Base-by-base conservation (phyloP, 2,329 filamentous ascomycete genomes). In the Alternaria sp. region DNA sequence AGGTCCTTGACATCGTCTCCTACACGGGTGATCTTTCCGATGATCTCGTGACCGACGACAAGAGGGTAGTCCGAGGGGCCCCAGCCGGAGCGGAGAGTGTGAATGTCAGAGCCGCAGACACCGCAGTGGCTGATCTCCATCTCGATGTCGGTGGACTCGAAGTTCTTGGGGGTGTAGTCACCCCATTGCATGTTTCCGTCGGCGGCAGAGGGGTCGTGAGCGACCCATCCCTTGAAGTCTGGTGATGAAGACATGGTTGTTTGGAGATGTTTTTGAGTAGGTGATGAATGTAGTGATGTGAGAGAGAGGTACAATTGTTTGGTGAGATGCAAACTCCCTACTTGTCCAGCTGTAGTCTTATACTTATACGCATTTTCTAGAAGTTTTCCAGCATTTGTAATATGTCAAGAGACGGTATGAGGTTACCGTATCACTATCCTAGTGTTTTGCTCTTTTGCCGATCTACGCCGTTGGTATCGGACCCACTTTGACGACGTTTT, bases 91-190 rank as follows among this genome's bases (percentile, higher is more conserved):
- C 73, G 70, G 7, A 79, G 71, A 2, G 72, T 75, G 70, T 78
- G 74, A 34, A 78, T 64, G 54, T 79, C 76, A 25, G 64, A 69
- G 22, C 74, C 76, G 64, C 77, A 79, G 58, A 79, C 70, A 62
- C 77, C 76, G 60, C 76, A 77, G 62, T 69, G 89, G 66, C 69
- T 66, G 59, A 79, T 78, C 9, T 73, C 59, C 63, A 79, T 74
- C 56, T 76, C 73, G 64, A 75, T 68, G 38, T 97, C 92, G 78
- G 92, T 87, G 76, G 93, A 91, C 67, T 89, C 91, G 50, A 73
- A 75, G 4, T 75, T 70, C 74, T 82, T 81, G 41, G 79, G 79
- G 55, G 75, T 68, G 65, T 78, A 83, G 49, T 75, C 77, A 59
- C 82, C 78, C 84, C 84, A 86, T 57, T 81, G 78, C 83, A 86